Conservation (phyloP, 169 alveolate genomes). For the Cryptosporidium muris region DNA sequence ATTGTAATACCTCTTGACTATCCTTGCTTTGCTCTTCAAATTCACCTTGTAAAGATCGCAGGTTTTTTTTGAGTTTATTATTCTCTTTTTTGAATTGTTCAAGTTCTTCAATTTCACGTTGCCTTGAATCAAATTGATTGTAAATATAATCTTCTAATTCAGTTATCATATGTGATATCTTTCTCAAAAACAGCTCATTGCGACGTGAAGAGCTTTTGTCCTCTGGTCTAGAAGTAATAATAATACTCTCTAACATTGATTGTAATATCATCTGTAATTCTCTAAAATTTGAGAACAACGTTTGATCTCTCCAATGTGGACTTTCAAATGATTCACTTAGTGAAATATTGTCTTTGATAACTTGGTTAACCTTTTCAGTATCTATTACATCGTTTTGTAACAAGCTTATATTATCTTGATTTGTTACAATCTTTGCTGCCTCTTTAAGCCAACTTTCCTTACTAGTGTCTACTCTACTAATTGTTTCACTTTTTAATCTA, state of each 20-base stretch:
- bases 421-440: neutral
- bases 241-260: conserved; percentile 31
- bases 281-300: conserved; percentile 68
- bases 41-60: conserved; percentile 2
- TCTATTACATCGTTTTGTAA: neutral
- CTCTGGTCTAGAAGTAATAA: conserved; percentile 3
- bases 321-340: conserved; percentile 39
- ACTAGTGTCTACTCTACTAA: neutral
- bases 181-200: conserved; percentile 27
- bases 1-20: conserved; percentile 18
- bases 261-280: conserved; percentile 58
- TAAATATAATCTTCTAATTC: conserved; percentile 59
- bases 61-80: conserved; percentile 12
- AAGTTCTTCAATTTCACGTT: conserved; percentile 14
- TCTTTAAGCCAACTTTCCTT: neutral
- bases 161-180: conserved; percentile 63
- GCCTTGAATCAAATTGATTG: conserved; percentile 12
- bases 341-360: neutral
- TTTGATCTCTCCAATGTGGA: conserved; percentile 60
- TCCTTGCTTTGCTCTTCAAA: conserved; percentile 23
- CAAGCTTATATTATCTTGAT: neutral
- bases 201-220: neutral
- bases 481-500: neutral
- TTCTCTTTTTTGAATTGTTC: conserved; percentile 28
- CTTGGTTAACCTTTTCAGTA: neutral